Base-by-base conservation (phyloP, 2,329 filamentous ascomycete genomes). In the Cytospora schulzeri region DNA sequence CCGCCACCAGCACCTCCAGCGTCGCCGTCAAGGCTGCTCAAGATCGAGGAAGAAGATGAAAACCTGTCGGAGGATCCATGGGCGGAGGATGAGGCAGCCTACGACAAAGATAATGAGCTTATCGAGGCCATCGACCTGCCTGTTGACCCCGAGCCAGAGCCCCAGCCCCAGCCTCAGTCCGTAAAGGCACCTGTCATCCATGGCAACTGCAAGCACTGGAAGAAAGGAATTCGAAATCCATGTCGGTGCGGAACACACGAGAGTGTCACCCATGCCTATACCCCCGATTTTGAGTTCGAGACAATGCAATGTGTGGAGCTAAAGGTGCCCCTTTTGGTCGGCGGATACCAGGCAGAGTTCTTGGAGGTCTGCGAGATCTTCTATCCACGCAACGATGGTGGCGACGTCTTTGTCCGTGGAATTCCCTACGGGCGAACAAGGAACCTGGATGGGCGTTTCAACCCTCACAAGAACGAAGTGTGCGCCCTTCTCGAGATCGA, bases 401-500 rank as follows among this genome's bases (percentile, higher is more conserved):
- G 80, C 29, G 74, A 76, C 17, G 71, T 80, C n/a, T 31, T 68
- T 1, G 67, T 82, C 9, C 75, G 78, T 1, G 81, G 81, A 0
- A 67, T 75, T 0, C 76, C 77, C 0, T 79, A 77, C 28, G 69
- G 74, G 0, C 73, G 79, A 19, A 76, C 73, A 0, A 68, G 75
- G 0, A 70, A 75, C 0, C 67, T 81, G 19, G 57, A 69, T 4
- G 79, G 76, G 0, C 74, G 76, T 51, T 69, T 84, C 0, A 74
- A 73, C 0, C 72, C 73, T 14, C 78, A 80, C 24, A 28, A 72
- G 0, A 81, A 82, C 38, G 82, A 84, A 57, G 68, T 82, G 4
- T 79, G 76, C 54, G 74, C 76, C 68, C 63, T 83, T 2, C 76
- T 84, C 1, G 73, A 80, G 4, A 67, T 79, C 3, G 73, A 78